phyloP scores from a whole-genome alignment of 164 flowering plant species.

The Tinospora cordifolia region DNA sequence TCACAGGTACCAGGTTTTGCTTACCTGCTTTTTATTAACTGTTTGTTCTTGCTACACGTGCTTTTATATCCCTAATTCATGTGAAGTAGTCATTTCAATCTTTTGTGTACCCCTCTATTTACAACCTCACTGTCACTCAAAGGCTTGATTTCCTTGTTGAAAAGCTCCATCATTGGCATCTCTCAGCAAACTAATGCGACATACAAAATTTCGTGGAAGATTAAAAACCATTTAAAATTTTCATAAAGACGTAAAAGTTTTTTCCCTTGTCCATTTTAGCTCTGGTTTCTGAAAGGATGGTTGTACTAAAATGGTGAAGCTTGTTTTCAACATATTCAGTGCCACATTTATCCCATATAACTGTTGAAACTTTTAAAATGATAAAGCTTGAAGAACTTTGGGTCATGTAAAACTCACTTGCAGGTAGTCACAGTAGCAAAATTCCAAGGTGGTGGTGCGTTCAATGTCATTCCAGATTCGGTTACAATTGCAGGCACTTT shows the following conservation, averaged over 20 bases:
- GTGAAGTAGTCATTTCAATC: neutral
- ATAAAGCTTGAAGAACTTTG: neutral
- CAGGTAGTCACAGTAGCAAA: constrained; percentile 64
- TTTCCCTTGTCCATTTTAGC: no score
- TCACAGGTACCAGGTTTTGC: constrained; percentile 34
- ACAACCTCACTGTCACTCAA: no score
- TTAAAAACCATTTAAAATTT: neutral
- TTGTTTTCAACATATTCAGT: no score
- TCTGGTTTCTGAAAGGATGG: no score
- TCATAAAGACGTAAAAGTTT: neutral
- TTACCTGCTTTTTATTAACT: neutral
- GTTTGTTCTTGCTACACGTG: neutral
- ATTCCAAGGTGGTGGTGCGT: constrained; percentile 46
- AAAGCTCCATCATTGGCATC: neutral
- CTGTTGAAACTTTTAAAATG: neutral
- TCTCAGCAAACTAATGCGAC: no score
- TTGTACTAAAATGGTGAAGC: no score
- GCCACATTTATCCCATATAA: no score
- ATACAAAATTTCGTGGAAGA: no score
- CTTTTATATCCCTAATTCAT: neutral
- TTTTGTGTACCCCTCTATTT: no score
- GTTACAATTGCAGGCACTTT: constrained; percentile 55
- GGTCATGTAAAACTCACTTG: constrained; percentile 4
- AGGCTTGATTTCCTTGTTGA: no score
- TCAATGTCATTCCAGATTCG: constrained; percentile 52